These are phyloP conservation scores for Triticum turgidum DNA, from an alignment of 176 grass and related monocot genomes.

Conservation along the genomic window DNA sequence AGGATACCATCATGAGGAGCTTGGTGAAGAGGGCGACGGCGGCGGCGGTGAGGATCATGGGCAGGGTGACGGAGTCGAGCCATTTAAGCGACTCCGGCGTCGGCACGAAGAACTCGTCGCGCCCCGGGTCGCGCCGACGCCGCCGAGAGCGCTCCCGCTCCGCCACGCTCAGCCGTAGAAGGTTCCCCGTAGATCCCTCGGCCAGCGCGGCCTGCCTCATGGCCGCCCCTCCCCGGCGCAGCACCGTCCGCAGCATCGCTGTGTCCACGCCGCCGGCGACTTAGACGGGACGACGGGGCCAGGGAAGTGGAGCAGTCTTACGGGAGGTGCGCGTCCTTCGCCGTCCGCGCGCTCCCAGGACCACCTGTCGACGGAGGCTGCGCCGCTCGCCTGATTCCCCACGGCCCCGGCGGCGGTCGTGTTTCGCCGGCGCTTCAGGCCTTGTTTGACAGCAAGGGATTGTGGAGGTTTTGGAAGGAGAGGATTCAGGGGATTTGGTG, in stretches of 20 bases:
- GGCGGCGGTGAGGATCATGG: conserved; percentile 90
- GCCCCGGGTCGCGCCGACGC: conserved; percentile 52
- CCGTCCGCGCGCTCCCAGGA: no score
- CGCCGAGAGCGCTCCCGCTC: conserved; percentile 58
- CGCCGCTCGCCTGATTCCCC: no score
- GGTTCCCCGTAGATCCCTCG: conserved; percentile 27
- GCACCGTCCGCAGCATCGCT: conserved; percentile 62
- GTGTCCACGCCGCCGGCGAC: neutral
- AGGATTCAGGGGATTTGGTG: no score
- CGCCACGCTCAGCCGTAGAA: conserved; percentile 45
- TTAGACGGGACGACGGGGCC: neutral
- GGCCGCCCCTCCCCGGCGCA: conserved; percentile 41
- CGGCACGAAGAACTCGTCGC: conserved; percentile 85
- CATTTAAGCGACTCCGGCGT: conserved; percentile 81
- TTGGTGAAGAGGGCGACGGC: conserved; percentile 83
- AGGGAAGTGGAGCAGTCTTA: no score
- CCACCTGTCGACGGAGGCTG: no score
- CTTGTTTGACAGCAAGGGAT: no score
- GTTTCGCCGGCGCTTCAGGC: no score
- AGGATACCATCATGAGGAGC: conserved; percentile 75
- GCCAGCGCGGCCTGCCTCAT: conserved; percentile 22
- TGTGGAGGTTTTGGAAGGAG: no score
- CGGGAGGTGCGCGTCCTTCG: no score
- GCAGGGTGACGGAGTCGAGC: conserved; percentile 75
- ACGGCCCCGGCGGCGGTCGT: no score